Evolutionary conservation across 768 basidiomycete species (phyloP).

Genomic region (Cyclocybe aegerita): DNA sequence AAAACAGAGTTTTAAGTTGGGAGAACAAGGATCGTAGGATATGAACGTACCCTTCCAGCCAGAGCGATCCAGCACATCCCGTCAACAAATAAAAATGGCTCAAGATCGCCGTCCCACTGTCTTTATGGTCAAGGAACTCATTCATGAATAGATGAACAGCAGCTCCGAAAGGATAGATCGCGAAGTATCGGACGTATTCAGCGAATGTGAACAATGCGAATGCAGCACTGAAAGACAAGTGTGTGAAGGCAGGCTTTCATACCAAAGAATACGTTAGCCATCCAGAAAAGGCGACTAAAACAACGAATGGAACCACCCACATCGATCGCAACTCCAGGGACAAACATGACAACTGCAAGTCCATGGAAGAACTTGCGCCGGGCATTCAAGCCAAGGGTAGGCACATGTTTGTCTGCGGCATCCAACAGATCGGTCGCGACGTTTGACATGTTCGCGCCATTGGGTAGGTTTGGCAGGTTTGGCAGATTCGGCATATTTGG

Average conservation of each 20-base stretch:
- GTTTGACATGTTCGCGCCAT: slow-evolving; percentile 38
- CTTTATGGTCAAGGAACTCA: slow-evolving; percentile 95
- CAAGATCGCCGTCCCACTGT: slow-evolving; percentile 92
- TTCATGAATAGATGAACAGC: slow-evolving; percentile 94
- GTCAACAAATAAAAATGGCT: slow-evolving; percentile 97
- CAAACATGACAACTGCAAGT: slow-evolving; percentile 93
- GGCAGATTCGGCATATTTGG: slow-evolving; percentile 52
- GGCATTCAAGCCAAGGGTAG: slow-evolving; percentile 87
- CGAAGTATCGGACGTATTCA: slow-evolving; percentile 98
- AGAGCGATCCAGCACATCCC: slow-evolving; percentile 90
- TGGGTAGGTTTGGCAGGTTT: slow-evolving; percentile 51
- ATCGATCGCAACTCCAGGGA: slow-evolving; percentile 91
- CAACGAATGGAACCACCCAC: slow-evolving; percentile 48
- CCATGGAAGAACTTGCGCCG: slow-evolving; percentile 97
- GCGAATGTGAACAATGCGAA: slow-evolving; percentile 95
- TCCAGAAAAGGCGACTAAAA: slow-evolving; percentile 4
- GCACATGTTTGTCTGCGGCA: slow-evolving; percentile 87
- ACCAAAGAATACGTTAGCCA: slow-evolving; percentile 12
- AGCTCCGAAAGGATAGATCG: slow-evolving; percentile 94
- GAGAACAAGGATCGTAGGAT: background rate
- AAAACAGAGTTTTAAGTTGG: slow-evolving; percentile 3
- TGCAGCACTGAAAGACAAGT: slow-evolving; percentile 91
- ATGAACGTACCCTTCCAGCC: slow-evolving; percentile 85
- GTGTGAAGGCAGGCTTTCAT: slow-evolving; percentile 89
- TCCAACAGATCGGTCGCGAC: slow-evolving; percentile 70